Evolutionary conservation across 2,329 filamentous ascomycete genomes (phyloP).

Genomic region (Aspergillus sp.): DNA sequence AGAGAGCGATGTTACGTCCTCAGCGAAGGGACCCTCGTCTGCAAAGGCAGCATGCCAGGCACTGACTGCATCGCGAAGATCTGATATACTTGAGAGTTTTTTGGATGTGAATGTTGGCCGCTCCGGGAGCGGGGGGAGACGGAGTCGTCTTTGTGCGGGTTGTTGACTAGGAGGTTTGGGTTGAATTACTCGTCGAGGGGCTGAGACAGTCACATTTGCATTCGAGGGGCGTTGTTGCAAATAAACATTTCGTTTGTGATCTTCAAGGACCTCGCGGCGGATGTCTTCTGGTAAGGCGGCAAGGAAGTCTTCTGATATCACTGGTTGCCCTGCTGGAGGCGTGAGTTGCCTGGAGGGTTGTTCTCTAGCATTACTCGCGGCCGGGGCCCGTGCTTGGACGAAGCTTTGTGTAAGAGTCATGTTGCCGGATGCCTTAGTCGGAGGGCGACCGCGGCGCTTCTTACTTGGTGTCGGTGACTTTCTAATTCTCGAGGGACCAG

Average conservation of each 20-base stretch:
- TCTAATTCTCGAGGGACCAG: slow-evolving; percentile 18
- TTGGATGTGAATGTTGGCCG: slow-evolving; percentile 57
- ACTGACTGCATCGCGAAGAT: slow-evolving; percentile 67
- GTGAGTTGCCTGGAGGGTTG: slow-evolving; percentile 18
- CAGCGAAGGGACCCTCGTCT: slow-evolving; percentile 66
- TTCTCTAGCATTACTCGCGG: slow-evolving; percentile 8
- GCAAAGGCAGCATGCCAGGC: slow-evolving; percentile 70
- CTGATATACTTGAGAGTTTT: slow-evolving; percentile 49
- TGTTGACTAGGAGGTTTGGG: slow-evolving; percentile 10
- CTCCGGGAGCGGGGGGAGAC: slow-evolving; percentile 43
- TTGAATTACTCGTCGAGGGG: slow-evolving; percentile 13
- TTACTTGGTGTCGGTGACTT: slow-evolving; percentile 61
- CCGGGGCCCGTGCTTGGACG: slow-evolving; percentile 32
- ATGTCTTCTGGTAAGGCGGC: slow-evolving; percentile 77
- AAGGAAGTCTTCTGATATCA: slow-evolving; percentile 65
- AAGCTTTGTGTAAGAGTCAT: slow-evolving; percentile 68
- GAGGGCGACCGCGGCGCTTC: slow-evolving; percentile 47
- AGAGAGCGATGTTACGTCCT: slow-evolving; percentile 69
- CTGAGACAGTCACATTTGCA: slow-evolving; percentile 43
- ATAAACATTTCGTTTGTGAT: slow-evolving; percentile 55
- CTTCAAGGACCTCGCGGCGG: slow-evolving; percentile 67
- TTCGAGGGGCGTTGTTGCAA: slow-evolving; percentile 44
- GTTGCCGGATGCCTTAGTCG: slow-evolving; percentile 48
- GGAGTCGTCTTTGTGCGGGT: slow-evolving; percentile 19
- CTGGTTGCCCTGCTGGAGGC: slow-evolving; percentile 20